A percentile compares a stretch with the other conserved stretches of the same genome.
These are phyloP conservation scores for Gossypium trilobum DNA, from an alignment of 441 rosid species.

Conservation along the genomic window DNA sequence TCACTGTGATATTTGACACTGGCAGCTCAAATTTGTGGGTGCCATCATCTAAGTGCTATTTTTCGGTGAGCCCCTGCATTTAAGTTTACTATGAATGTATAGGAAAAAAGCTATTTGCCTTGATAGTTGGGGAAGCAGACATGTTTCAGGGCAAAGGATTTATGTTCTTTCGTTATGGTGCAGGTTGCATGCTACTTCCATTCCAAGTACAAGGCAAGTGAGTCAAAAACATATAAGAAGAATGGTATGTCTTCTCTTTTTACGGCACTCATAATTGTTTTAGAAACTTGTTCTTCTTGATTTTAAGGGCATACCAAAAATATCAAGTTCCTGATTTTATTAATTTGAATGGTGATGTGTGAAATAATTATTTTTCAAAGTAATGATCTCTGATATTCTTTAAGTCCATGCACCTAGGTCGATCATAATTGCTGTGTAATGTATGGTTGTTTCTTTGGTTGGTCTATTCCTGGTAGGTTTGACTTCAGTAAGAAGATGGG, in stretches of 20 bases:
- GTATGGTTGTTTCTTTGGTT: neutral
- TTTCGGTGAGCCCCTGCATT: slow-evolving; percentile 38
- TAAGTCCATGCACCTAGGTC: neutral
- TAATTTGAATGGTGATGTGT: neutral
- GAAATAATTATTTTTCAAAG: neutral
- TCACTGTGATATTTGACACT: slow-evolving; percentile 59
- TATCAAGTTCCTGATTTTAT: neutral
- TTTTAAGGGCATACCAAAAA: neutral
- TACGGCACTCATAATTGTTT: neutral
- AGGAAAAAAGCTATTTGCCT: neutral
- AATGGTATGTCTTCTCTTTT: slow-evolving; percentile 35
- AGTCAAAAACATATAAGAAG: slow-evolving; percentile 46
- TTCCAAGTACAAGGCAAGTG: slow-evolving; percentile 46
- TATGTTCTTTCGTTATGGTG: slow-evolving; percentile 15
- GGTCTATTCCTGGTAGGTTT: neutral
- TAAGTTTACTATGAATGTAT: neutral
- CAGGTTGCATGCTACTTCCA: slow-evolving; percentile 55
- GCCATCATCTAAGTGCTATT: slow-evolving; percentile 52
- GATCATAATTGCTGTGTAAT: neutral
- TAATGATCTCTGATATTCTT: neutral
- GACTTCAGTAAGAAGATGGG: neutral
- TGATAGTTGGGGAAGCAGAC: neutral
- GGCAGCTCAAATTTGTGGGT: slow-evolving; percentile 76
- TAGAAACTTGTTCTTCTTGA: neutral
- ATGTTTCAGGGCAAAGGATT: neutral